A percentile compares a stretch with the other conserved stretches of the same genome.
Conservation (phyloP, 2,329 filamentous ascomycete species). For the Cytospora piceicola region DNA sequence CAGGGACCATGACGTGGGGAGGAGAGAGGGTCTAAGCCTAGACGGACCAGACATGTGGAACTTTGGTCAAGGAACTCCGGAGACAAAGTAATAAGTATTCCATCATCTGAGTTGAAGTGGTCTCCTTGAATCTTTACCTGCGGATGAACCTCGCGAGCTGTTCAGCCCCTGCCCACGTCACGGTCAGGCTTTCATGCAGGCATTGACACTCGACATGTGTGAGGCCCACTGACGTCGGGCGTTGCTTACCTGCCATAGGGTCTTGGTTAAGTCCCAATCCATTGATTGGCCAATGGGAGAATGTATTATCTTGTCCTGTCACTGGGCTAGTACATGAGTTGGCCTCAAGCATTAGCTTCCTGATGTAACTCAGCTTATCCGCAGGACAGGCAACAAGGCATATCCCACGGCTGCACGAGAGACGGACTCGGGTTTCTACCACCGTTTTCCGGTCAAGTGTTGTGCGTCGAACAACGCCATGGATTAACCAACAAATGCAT, state of each 20-base stretch:
- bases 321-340: neutral
- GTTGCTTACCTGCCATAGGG: neutral
- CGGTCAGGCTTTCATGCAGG: neutral
- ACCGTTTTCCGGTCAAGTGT: neutral
- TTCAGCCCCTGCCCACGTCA: neutral
- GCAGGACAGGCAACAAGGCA: neutral
- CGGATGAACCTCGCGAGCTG: neutral
- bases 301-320: neutral
- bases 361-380: neutral
- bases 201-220: neutral
- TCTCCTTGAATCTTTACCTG: neutral
- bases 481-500: neutral
- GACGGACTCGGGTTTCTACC: neutral
- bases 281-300: neutral
- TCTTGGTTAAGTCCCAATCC: neutral
- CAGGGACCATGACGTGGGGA: neutral
- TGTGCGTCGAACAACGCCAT: neutral
- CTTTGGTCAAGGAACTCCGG: neutral
- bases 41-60: neutral
- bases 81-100: neutral
- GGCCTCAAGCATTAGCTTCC: neutral
- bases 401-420: neutral
- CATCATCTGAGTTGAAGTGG: neutral
- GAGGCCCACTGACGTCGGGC: neutral
- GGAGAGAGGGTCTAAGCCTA: neutral